Evolutionary conservation across 139 green algal genomes (phyloP).

Genomic region (Chlorella sp.): DNA sequence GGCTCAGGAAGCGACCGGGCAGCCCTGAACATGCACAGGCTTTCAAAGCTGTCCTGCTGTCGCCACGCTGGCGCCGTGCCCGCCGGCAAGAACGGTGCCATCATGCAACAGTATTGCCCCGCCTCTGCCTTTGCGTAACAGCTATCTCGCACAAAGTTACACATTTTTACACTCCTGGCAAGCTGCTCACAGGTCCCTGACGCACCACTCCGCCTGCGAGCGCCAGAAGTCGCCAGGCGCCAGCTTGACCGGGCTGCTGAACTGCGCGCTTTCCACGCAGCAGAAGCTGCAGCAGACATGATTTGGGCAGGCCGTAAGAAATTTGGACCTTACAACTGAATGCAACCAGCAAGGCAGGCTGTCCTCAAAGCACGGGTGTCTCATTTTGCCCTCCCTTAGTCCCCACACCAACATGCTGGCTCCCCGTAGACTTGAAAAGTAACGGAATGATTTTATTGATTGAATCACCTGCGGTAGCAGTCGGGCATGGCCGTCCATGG

Average conservation of each 20-base stretch:
- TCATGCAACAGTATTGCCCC: too few relatives aligned
- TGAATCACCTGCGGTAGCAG: constrained; percentile 73
- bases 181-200: constrained; percentile 21
- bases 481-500: constrained; percentile 69
- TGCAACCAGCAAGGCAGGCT: background rate
- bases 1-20: too few relatives aligned
- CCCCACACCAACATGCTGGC: background rate
- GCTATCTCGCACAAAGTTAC: too few relatives aligned
- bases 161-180: too few relatives aligned
- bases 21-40: background rate
- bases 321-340: too few relatives aligned
- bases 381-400: background rate
- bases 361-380: background rate
- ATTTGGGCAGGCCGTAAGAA: background rate
- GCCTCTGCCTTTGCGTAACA: too few relatives aligned
- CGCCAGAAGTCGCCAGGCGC: constrained; percentile 72
- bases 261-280: constrained; percentile 89
- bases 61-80: too few relatives aligned
- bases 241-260: constrained; percentile 61
- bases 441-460: too few relatives aligned
- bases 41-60: background rate
- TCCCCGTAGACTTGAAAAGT: too few relatives aligned
- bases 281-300: background rate
- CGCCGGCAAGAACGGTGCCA: background rate
- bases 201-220: constrained; percentile 26